Base-by-base conservation (phyloP, 1,139 yeast genomes). In the Pichia sp. region DNA sequence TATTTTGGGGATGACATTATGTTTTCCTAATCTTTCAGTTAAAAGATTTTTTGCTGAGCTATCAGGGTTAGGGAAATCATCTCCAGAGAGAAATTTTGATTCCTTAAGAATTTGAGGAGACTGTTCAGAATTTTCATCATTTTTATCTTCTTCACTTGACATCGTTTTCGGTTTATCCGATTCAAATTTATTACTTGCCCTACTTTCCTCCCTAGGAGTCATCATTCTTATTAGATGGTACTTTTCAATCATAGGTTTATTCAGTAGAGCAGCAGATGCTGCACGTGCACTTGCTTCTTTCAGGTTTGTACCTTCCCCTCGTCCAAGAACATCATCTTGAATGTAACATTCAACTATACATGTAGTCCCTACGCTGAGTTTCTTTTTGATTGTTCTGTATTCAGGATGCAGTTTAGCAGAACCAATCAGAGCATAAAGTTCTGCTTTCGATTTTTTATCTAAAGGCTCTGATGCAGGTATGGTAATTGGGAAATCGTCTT, bases 361-460 rank as follows among this genome's bases (percentile, higher is more conserved):
- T 64, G 51, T 74, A 81, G n/a, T 23, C 6, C 31, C 37, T 19
- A 38, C 34, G 4, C 18, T 34, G n/a, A 12, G 12, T 10, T 28
- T 19, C 10, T 33, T 36, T 26, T 42, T 43, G 10, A 30, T 33
- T 11, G 30, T 24, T 25, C 36, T 43, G 55, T 91, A 91, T 28
- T 67, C 69, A 0, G 95, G 83, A 31, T 77, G 79, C 44, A 72
- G 63, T 4, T 75, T 71, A 0, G 91, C 89, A 34, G 79, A 73
- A 0, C 96, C 96, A 40, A 91, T 77, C 39, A 82, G 65, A 1
- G 89, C 77, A 55, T 91, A 89, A 15, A 91, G 66, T 47, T 79
- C 80, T 15, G 79, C 73, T 54, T 91, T 91, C n/a, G 93, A 85
- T 39, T 74, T 73, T 46, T 68, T 71, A 51, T 79, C 69, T 7